Evolutionary conservation across 1,139 yeast species (phyloP).

Genomic region (Hyphopichia pseudoburtonii): DNA sequence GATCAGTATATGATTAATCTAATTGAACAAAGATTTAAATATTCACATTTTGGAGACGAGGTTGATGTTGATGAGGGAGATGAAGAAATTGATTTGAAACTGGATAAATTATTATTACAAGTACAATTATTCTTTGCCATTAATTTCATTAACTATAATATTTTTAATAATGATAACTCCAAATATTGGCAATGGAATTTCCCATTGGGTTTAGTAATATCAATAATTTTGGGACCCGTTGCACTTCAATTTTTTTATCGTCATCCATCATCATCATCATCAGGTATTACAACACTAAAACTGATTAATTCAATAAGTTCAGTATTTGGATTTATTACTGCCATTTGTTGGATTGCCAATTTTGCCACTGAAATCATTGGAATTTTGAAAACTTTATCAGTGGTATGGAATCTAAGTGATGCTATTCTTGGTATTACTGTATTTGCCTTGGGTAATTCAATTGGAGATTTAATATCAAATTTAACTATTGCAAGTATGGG

Average conservation of each 20-base stretch:
- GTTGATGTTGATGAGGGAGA: background rate
- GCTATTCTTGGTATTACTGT: conserved; percentile 82
- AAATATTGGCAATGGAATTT: too few relatives aligned
- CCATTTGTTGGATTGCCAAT: conserved; percentile 72
- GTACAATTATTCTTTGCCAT: conserved; percentile 20
- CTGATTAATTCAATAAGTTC: conserved; percentile 36
- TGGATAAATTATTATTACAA: conserved; percentile 18
- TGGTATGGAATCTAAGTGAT: conserved; percentile 64
- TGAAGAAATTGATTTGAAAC: conserved; percentile 15
- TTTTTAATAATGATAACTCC: too few relatives aligned
- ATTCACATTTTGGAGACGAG: background rate
- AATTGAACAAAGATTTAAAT: conserved; percentile 3
- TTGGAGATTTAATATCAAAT: conserved; percentile 87
- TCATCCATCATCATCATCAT: background rate
- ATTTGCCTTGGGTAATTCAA: conserved; percentile 89
- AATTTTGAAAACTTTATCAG: conserved; percentile 62
- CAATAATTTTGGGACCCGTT: background rate
- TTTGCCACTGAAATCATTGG: conserved; percentile 79
- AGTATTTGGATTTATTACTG: conserved; percentile 60
- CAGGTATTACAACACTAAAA: conserved; percentile 7
- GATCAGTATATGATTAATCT: conserved; percentile 17
- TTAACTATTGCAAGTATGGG: conserved; percentile 84
- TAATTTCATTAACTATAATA: conserved; percentile 10
- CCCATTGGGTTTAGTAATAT: too few relatives aligned
- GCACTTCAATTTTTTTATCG: background rate